These are phyloP conservation scores for Hypoxylon subgilvum DNA, from an alignment of 495 filamentous ascomycete genomes.

Conservation along the genomic window DNA sequence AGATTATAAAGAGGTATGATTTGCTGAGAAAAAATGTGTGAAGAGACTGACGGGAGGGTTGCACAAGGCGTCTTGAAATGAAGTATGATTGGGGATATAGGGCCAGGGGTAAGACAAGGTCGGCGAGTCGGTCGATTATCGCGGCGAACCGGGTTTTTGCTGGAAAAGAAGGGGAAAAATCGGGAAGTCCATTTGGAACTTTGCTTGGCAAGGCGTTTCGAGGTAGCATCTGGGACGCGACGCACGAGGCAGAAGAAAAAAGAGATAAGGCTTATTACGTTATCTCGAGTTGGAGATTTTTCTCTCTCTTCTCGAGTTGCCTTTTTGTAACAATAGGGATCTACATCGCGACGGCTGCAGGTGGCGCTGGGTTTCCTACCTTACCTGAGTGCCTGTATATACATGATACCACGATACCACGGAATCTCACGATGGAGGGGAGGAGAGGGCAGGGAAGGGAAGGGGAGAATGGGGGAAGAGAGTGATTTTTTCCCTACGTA, in stretches of 20 bases:
- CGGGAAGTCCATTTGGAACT: slow-evolving; percentile 17
- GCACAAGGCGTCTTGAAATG: slow-evolving; percentile 18
- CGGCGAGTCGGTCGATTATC: slow-evolving; percentile 5
- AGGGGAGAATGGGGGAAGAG: too few relatives aligned
- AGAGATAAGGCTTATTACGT: slow-evolving; percentile 29
- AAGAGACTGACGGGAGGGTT: slow-evolving; percentile 11
- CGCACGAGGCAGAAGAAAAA: slow-evolving; percentile 21
- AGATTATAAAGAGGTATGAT: slow-evolving; percentile 2
- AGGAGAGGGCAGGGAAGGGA: slow-evolving; percentile 2
- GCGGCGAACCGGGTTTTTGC: slow-evolving; percentile 13
- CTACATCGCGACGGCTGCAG: slow-evolving; percentile 35
- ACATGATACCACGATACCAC: slow-evolving; percentile 42
- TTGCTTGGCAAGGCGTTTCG: slow-evolving; percentile 36
- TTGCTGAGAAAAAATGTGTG: not conserved
- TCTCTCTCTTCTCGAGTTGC: slow-evolving; percentile 18
- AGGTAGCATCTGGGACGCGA: slow-evolving; percentile 34
- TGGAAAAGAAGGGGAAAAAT: slow-evolving; percentile 13
- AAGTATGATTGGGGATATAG: slow-evolving; percentile 17
- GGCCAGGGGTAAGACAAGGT: slow-evolving; percentile 25
- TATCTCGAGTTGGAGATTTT: too few relatives aligned
- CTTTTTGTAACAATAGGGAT: slow-evolving; percentile 38
- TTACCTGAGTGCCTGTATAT: slow-evolving; percentile 24
- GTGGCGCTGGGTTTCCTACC: too few relatives aligned
- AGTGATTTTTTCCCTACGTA: too few relatives aligned
- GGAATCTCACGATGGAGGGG: slow-evolving; percentile 22